These are phyloP conservation scores for Smittium mucronatum DNA, from an alignment of 371 early-diverging fungal species.

Conservation along the genomic window DNA sequence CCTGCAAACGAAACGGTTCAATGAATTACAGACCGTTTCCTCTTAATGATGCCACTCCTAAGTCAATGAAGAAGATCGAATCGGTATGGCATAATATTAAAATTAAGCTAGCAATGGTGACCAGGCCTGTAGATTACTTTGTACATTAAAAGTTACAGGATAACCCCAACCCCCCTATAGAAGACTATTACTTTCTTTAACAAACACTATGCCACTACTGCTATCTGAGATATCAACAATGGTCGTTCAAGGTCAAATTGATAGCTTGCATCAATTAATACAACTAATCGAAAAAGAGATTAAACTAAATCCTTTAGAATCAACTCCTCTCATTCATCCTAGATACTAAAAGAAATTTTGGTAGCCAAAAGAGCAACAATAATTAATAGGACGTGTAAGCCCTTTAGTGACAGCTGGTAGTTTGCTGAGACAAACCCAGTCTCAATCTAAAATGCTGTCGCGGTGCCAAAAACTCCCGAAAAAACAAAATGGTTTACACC, in stretches of 20 bases:
- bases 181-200: not conserved
- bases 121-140: not conserved
- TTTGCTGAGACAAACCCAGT: no score
- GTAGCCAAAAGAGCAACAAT: no score
- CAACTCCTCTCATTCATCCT: no score
- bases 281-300: not conserved
- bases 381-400: no score
- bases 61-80: not conserved
- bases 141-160: not conserved
- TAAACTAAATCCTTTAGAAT: no score
- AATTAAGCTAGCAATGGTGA: not conserved
- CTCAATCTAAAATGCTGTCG: no score
- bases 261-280: not conserved
- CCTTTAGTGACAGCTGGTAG: no score
- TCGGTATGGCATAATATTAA: not conserved
- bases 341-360: no score
- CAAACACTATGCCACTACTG: not conserved
- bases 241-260: not conserved
- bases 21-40: not conserved
- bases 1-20: not conserved
- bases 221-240: not conserved
- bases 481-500: no score
- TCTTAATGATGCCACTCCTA: not conserved
- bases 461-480: no score
- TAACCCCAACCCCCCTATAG: not conserved